Percentiles rank a stretch among this genome's conserved stretches.
Evolutionary conservation across 352 stramenopile species (phyloP).

Genomic region (Phytophthora hybrid): DNA sequence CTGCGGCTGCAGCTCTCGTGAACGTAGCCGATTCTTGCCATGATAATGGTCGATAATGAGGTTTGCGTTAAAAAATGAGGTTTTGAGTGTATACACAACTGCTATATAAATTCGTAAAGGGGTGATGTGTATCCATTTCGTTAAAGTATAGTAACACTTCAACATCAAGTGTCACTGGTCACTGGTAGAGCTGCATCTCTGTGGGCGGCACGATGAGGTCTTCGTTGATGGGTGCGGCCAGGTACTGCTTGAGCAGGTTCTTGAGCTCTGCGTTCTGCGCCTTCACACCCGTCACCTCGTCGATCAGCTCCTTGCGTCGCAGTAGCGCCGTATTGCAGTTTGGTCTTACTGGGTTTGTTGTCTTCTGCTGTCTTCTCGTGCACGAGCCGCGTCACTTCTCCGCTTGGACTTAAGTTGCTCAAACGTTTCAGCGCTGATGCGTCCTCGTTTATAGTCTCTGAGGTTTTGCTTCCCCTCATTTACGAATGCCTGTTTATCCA

Average conservation of each 20-base stretch:
- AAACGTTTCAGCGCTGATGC: too few relatives aligned
- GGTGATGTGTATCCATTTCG: neutral
- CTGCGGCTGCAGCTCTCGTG: too few relatives aligned
- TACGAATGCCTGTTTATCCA: too few relatives aligned
- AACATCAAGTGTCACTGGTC: neutral
- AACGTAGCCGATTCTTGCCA: conserved; percentile 48
- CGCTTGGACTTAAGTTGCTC: too few relatives aligned
- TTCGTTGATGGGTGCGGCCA: conserved; percentile 84
- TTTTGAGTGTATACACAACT: too few relatives aligned
- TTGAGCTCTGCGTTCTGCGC: conserved; percentile 92
- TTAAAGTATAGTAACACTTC: conserved; percentile 3
- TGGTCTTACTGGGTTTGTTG: too few relatives aligned
- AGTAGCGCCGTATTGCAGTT: conserved; percentile 86
- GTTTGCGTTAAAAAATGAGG: too few relatives aligned
- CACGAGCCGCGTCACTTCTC: too few relatives aligned
- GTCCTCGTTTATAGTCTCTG: too few relatives aligned
- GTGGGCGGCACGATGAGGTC: conserved; percentile 88
- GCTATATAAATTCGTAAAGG: too few relatives aligned
- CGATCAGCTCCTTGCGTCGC: conserved; percentile 82
- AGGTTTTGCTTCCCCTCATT: too few relatives aligned
- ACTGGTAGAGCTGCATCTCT: conserved; percentile 83
- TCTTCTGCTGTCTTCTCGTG: too few relatives aligned
- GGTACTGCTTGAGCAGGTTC: conserved; percentile 90
- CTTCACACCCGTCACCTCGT: conserved; percentile 82
- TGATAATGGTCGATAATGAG: neutral